Conservation (phyloP, 495 filamentous ascomycete species). For the Penicillium alfredii region DNA sequence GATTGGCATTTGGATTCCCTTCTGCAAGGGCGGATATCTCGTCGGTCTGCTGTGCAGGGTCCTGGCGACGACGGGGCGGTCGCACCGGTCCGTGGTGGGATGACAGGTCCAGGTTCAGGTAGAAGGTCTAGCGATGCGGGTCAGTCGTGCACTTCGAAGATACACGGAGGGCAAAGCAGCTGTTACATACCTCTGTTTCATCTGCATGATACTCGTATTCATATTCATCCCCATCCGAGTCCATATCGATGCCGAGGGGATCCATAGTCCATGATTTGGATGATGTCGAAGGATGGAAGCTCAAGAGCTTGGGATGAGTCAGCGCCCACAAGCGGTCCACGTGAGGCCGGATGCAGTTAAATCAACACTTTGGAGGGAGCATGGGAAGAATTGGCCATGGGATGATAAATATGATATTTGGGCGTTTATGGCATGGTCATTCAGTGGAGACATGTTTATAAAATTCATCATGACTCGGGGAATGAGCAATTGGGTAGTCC, state of each 20-base stretch:
- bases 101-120: conserved; percentile 49
- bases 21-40: conserved; percentile 5
- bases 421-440: too few relatives aligned
- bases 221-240: conserved; percentile 41
- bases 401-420: too few relatives aligned
- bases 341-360: too few relatives aligned
- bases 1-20: conserved; percentile 9
- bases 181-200: conserved; percentile 48
- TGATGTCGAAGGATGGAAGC: not conserved
- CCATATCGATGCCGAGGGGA: conserved; percentile 19
- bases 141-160: not conserved
- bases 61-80: conserved; percentile 26
- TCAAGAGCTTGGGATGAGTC: too few relatives aligned
- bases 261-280: conserved; percentile 15
- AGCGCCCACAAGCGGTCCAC: too few relatives aligned
- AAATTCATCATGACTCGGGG: too few relatives aligned
- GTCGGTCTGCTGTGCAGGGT: conserved; percentile 7
- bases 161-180: not conserved
- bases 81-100: conserved; percentile 38
- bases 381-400: too few relatives aligned
- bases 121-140: conserved; percentile 40
- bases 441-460: too few relatives aligned
- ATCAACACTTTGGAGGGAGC: too few relatives aligned
- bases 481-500: too few relatives aligned
- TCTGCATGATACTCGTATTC: conserved; percentile 58